Evolutionary conservation across 1,139 yeast species (phyloP), one percentile per base, ranked within the genome.

Genomic region (Nakaseomyces kungkrabaensis): DNA sequence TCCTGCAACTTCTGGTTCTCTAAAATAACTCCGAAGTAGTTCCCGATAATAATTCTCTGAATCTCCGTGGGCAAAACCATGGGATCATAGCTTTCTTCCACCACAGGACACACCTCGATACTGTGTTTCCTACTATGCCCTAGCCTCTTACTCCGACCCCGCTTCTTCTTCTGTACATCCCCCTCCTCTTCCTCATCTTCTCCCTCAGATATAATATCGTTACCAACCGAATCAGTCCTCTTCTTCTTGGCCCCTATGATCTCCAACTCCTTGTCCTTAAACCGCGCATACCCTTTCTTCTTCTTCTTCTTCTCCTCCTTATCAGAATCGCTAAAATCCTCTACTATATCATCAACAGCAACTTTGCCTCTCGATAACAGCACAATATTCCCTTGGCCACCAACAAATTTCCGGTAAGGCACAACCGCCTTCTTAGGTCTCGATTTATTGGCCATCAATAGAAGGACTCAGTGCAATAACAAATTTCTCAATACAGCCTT

Each of bases 381-480:
- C 47, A 41, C 44, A 5, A 29, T 41, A 41, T 52, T 73, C 48
- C 76, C 74, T 32, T 76, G 73, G 38, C 84, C 82, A 56, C 86
- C 88, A 13, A 83, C 86, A 66, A 84, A 85, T 68, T 83, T 77
- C 69, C 81, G 76, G 68, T 85, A 88, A 43, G 92, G 85, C 59
- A 84, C 81, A 65, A 83, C 81, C 51, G 76, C 72, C 73, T 88
- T 83, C 72, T 85, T 85, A 13, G 96, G 89, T 66, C 96, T 75
- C 63, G 90, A 70, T 68, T 88, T 88, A 68, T 88, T 88, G 45
- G 89, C 95, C 80, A 88, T 88, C 31, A 17, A 17, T 17, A 17
- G 22, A 17, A 17, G 22, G 22, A n/a, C n/a, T 17, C 22, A 17
- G 22, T 17, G 22, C 22, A 17, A 17, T 17, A 17, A 17, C 3